These are phyloP conservation scores for Scheffersomyces amazonensis DNA, from an alignment of 805 yeast species.

Conservation along the genomic window DNA sequence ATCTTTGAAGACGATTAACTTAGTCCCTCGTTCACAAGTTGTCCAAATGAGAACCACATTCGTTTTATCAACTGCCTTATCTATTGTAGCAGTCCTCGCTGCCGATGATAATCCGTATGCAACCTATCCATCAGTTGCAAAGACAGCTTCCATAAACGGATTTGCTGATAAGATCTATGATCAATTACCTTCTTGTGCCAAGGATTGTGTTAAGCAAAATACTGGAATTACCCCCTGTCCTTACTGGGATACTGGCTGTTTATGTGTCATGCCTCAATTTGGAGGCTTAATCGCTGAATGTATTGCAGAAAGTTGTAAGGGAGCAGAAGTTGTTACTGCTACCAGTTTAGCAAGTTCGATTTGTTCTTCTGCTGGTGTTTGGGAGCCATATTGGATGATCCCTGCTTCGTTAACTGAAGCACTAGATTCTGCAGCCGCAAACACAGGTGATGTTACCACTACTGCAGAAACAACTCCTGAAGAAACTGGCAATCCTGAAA, in stretches of 20 bases:
- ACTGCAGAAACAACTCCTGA: slow-evolving; percentile 5
- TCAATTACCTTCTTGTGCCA: slow-evolving; percentile 35
- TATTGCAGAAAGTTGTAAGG: slow-evolving; percentile 35
- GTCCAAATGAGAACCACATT: slow-evolving; percentile 7
- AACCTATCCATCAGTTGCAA: slow-evolving; percentile 33
- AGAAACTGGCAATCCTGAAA: slow-evolving; percentile 1
- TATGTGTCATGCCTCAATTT: slow-evolving; percentile 40
- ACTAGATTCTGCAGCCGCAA: slow-evolving; percentile 26
- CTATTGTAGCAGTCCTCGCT: slow-evolving; percentile 12
- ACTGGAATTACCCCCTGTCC: slow-evolving; percentile 42
- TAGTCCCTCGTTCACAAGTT: not conserved
- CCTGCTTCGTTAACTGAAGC: slow-evolving; percentile 18
- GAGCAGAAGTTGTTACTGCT: slow-evolving; percentile 26
- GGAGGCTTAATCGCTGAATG: slow-evolving; percentile 33
- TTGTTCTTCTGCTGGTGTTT: slow-evolving; percentile 33
- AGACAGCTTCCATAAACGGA: slow-evolving; percentile 41
- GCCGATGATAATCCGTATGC: slow-evolving; percentile 21
- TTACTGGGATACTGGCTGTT: slow-evolving; percentile 46
- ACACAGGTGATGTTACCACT: slow-evolving; percentile 13
- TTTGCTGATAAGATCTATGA: slow-evolving; percentile 37
- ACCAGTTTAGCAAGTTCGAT: slow-evolving; percentile 27
- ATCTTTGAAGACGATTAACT: not conserved
- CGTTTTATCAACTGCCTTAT: slow-evolving; percentile 9
- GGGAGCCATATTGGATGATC: slow-evolving; percentile 31
- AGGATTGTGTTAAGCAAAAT: slow-evolving; percentile 26